phyloP scores from a whole-genome alignment of 441 rosid genomes.

The Aleurites moluccanus region DNA sequence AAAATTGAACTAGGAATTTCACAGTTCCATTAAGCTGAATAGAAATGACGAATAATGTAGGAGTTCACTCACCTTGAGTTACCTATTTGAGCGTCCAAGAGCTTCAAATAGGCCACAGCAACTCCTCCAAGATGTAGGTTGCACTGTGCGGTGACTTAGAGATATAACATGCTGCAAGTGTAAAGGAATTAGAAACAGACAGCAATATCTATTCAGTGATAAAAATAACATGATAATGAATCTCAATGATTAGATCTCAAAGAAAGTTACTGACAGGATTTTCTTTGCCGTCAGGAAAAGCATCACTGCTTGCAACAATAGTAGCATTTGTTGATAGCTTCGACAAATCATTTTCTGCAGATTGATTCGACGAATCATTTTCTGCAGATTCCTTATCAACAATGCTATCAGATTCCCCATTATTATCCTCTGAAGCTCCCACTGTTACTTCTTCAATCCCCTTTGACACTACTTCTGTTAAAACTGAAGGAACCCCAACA shows the following conservation, averaged over 20 bases:
- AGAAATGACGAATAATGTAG: not conserved
- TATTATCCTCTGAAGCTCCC: conserved; percentile 11
- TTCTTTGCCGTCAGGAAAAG: conserved; percentile 26
- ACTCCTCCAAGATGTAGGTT: conserved; percentile 63
- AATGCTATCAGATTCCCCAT: conserved; percentile 22
- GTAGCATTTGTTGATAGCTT: conserved; percentile 19
- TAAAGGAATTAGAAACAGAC: not conserved
- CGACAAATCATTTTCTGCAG: conserved; percentile 16
- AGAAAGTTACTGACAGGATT: conserved; percentile 37
- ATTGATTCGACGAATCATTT: conserved; percentile 9
- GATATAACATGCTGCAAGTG: conserved; percentile 40
- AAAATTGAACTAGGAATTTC: not conserved
- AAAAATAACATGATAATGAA: not conserved
- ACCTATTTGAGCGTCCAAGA: conserved; percentile 41
- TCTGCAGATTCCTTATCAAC: conserved; percentile 19
- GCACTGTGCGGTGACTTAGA: conserved; percentile 24
- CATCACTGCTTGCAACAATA: conserved; percentile 24
- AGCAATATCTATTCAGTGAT: conserved; percentile 5
- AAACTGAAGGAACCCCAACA: conserved; percentile 7
- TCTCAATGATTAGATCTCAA: not conserved
- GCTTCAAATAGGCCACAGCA: conserved; percentile 78
- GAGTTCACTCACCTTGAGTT: conserved; percentile 32
- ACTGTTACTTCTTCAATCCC: conserved; percentile 24
- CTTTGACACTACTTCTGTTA: conserved; percentile 6
- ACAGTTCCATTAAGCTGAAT: not conserved